Evolutionary conservation across 257 asterid genomes (phyloP), one percentile per base, ranked within the genome.

Genomic region (Scutellaria barbata): DNA sequence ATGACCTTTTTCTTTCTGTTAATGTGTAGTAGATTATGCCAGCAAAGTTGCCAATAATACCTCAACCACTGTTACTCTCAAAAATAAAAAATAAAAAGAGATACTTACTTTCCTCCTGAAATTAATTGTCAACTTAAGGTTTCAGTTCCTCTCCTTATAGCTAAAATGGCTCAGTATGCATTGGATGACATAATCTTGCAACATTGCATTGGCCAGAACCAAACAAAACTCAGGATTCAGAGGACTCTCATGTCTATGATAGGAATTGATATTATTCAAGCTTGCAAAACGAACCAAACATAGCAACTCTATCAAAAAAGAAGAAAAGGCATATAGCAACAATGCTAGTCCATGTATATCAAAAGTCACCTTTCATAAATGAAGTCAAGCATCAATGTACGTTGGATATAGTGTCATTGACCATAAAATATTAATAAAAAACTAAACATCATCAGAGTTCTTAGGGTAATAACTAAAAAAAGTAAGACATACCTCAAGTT

Each of bases 401-500:
- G 58, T 40, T 7, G 13, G 10, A 18, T n/a, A 13, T 10, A 22
- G 33, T 18, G 10, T 11, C 16, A 14, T 25, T 16, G 25, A 68
- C 56, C 54, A 11, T 47, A 53, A 35, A 40, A 55, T 11, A 33
- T 10, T 10, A 11, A 10, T 10, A 30, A 33, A 5, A 56, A 52
- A 25, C 41, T 7, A 12, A 16, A 55, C 55, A 54, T 35, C 16
- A 25, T 35, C 16, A 25, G 51, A 10, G 5, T 47, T 66, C 51
- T 13, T 40, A 72, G 40, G 1, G 62, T 39, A 57, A 13, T 10
- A 51, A 58, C 39, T 33, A 41, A 40, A 37, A 40, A 68, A 35
- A 50, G 17, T 46, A 66, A 57, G 51, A 43, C 43, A 50, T 85
- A 88, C 97, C 97, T 94, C 94, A 52, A 94, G 92, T 74, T 85